Evolutionary conservation across 1,284 basidiomycete species (phyloP), one percentile per base, ranked within the genome.

Genomic region (Albatrellus sp.): DNA sequence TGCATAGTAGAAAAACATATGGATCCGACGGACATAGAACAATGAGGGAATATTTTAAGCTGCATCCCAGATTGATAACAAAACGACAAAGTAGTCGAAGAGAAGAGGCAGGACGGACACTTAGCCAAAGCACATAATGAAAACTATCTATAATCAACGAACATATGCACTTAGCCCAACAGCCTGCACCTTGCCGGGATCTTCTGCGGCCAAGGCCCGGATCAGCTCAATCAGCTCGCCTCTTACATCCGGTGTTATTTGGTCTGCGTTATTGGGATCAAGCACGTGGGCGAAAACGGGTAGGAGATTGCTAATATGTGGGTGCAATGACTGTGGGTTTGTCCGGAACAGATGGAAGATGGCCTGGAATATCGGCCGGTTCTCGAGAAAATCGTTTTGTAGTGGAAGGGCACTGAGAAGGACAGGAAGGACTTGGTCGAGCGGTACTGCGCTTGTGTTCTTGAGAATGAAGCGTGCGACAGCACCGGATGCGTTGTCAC

Each of bases 401-500:
- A 98, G 69, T 3, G 94, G 94, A 37, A 98, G 72, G 36, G 86
- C 81, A 31, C 71, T 72, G 48, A 96, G 68, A 58, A 98, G 77
- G 45, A 90, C 72, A 1, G 91, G 89, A 24, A 98, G 72, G 37
- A 94, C 90, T 61, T 89, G 83, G 47, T 93, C 90, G 37, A 98
- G 75, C 17, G 96, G 96, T 19, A 98, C 66, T 4, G 86, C 90
- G 5, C 70, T 62, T 5, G 77, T 68, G 62, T 92, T 93, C 62
- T 87, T 88, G 55, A 81, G 63, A 57, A 98, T 84, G 66, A 98
- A 76, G 28, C 96, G 82, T 4, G 80, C 80, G 45, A 98, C 83
- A 40, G 92, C 90, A 44, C 96, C 96, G 28, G 86, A 79, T 10
- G 96, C 96, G 60, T 99, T 99, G 65, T 99, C 96, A 48, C 85